Conservation (phyloP, 129 eudicot species). For the Lactuca saligna region DNA sequence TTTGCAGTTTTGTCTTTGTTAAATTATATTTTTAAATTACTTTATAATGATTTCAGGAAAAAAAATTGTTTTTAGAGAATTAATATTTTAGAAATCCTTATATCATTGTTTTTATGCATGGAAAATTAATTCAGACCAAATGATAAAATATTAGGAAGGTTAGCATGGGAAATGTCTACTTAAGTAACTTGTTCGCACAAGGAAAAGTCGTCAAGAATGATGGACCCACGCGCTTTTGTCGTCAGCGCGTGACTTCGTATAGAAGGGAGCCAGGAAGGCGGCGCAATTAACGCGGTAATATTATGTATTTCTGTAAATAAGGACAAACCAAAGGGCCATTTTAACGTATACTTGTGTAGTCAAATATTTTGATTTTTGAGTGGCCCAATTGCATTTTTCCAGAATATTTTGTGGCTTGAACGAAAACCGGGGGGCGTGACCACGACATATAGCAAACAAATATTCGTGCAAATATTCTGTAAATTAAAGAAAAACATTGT, state of each 20-base stretch:
- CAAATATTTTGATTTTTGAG: neutral
- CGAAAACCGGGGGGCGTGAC: neutral
- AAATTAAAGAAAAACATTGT: too few species aligned
- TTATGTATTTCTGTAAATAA: neutral
- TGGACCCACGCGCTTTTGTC: constrained; percentile 12
- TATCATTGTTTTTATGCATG: too few species aligned
- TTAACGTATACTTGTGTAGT: neutral
- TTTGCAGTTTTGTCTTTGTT: too few species aligned
- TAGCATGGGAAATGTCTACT: neutral
- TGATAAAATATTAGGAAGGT: too few species aligned
- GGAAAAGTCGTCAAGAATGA: constrained; percentile 6
- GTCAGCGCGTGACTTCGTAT: neutral
- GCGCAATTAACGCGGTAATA: constrained; percentile 25
- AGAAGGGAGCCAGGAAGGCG: constrained; percentile 19
- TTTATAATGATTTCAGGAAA: too few species aligned
- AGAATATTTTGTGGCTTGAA: neutral
- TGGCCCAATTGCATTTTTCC: constrained; percentile 7
- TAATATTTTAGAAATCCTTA: too few species aligned
- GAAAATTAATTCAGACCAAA: too few species aligned
- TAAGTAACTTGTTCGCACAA: constrained; percentile 3
- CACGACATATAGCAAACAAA: neutral
- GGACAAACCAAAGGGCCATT: neutral
- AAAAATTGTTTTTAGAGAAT: too few species aligned
- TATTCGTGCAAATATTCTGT: too few species aligned
- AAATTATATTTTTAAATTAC: too few species aligned